Evolutionary conservation across 306 rosid genomes (phyloP).

Genomic region (Trifolium dubium): DNA sequence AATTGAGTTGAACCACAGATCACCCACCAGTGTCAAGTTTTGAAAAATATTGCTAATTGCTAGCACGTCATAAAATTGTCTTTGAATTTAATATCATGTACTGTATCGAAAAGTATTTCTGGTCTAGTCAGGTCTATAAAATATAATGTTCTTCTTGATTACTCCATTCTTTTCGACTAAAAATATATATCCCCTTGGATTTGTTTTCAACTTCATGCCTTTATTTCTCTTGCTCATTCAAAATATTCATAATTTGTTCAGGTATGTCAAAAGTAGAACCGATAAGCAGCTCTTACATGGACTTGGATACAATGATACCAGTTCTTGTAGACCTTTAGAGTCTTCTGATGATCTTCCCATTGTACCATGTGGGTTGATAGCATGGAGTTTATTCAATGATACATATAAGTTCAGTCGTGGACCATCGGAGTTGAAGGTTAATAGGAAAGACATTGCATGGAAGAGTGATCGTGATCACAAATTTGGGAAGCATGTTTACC

Average conservation of each 20-base stretch:
- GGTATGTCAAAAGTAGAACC: slow-evolving; percentile 91
- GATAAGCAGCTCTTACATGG: slow-evolving; percentile 85
- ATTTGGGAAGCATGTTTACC: slow-evolving; percentile 89
- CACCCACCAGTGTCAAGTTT: slow-evolving; percentile 17
- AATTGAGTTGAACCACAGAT: slow-evolving; percentile 22
- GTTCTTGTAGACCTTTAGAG: slow-evolving; percentile 77
- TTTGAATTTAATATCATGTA: slow-evolving; percentile 12
- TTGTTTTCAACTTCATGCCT: slow-evolving; percentile 29
- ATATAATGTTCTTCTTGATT: slow-evolving; percentile 6
- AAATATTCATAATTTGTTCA: slow-evolving; percentile 48
- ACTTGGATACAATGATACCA: slow-evolving; percentile 62
- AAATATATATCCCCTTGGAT: slow-evolving; percentile 1
- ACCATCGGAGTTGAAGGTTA: slow-evolving; percentile 67
- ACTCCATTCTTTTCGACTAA: background rate
- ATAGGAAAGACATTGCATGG: slow-evolving; percentile 93
- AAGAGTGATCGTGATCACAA: slow-evolving; percentile 88
- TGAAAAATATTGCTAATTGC: slow-evolving; percentile 15
- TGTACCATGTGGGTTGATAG: slow-evolving; percentile 93
- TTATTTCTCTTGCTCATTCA: slow-evolving; percentile 39
- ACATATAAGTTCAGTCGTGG: slow-evolving; percentile 72
- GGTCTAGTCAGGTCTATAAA: slow-evolving; percentile 1
- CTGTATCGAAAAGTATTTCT: slow-evolving; percentile 9
- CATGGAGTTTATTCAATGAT: slow-evolving; percentile 97
- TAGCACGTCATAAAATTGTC: slow-evolving; percentile 18
- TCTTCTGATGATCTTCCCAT: slow-evolving; percentile 63